Evolutionary conservation across 352 stramenopile species (phyloP).

Genomic region (Globisporangium iwayamae): DNA sequence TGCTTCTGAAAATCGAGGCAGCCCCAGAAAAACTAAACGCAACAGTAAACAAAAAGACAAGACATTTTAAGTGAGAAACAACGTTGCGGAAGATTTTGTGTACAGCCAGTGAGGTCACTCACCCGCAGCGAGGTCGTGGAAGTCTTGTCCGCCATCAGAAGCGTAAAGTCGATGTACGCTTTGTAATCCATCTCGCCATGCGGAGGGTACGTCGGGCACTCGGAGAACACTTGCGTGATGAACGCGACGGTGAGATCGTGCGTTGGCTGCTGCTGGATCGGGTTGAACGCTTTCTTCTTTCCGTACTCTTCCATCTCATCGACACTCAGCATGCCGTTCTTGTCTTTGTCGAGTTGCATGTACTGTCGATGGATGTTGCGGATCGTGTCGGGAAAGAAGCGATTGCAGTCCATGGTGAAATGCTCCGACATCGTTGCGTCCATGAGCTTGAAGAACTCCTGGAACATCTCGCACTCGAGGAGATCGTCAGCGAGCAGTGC

Average conservation of each 20-base stretch:
- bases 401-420: conserved; percentile 28
- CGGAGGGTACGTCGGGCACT: conserved; percentile 38
- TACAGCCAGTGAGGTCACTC: conserved; percentile 1
- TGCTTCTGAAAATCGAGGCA: conserved; percentile 72
- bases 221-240: conserved; percentile 49
- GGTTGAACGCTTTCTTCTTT: conserved; percentile 70
- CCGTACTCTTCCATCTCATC: conserved; percentile 49
- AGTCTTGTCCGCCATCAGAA: conserved; percentile 38
- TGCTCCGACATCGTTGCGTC: conserved; percentile 25
- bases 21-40: conserved; percentile 55
- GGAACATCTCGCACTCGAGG: conserved; percentile 27
- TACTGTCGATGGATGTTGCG: conserved; percentile 56
- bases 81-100: no score
- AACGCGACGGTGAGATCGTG: conserved; percentile 60
- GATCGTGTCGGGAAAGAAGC: conserved; percentile 29
- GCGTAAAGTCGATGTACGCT: conserved; percentile 58
- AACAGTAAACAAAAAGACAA: not conserved
- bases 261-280: conserved; percentile 32
- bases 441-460: conserved; percentile 43
- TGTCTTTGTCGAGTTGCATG: conserved; percentile 56
- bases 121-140: conserved; percentile 43
- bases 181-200: conserved; percentile 61
- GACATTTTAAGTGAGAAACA: not conserved
- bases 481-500: conserved; percentile 37
- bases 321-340: conserved; percentile 53